Base-by-base conservation (phyloP, 2,329 filamentous ascomycete genomes). In the Thelonectria rubi region DNA sequence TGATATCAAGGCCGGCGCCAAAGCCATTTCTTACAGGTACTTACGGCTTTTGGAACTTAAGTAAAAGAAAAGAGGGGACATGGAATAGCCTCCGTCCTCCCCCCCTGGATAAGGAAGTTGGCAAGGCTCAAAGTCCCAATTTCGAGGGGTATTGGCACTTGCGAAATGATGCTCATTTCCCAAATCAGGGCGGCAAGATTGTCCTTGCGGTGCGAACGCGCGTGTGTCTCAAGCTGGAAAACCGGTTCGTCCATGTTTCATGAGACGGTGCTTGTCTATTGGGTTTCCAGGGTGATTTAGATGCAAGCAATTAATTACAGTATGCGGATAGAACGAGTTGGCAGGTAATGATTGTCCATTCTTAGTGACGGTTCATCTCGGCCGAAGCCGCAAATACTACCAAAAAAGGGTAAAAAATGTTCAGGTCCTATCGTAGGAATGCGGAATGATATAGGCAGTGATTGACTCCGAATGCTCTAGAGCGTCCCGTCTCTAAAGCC, bases 111-210 rank as follows among this genome's bases (percentile, higher is more conserved):
- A 21, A 15, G 46, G 24, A 26, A 49, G 32, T 18, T 12, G 12
- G 14, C 26, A 49, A 34, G 46, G 15, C 26, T 18, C 15, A 9
- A 37, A 34, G 12, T n/a, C 26, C 30, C 32, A 34, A 34, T 49
- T 55, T 26, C 15, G 15, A 15, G 20, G 32, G 48, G 42, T 20
- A 50, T 17, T 47, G n/a, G 32, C 15, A 7, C 15, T 24, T 58
- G 60, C 56, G 60, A 63, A 60, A 63, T 63, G 60, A 63, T 63
- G 42, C 56, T 63, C 60, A 63, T 63, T 63, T 63, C 60, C 60
- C 52, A 42, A 47, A 55, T 47, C 52, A 53, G 14, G 21, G 43
- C 43, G 34, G 32, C 46, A 55, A 39, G 17, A 54, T 57, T 45
- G 39, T 21, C 37, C 48, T n/a, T 32, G 14, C 21, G 34, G 39